A percentile compares a stretch with the other conserved stretches of the same genome.
Evolutionary conservation across 306 rosid species (phyloP).

Genomic region (Citrullus amarus): DNA sequence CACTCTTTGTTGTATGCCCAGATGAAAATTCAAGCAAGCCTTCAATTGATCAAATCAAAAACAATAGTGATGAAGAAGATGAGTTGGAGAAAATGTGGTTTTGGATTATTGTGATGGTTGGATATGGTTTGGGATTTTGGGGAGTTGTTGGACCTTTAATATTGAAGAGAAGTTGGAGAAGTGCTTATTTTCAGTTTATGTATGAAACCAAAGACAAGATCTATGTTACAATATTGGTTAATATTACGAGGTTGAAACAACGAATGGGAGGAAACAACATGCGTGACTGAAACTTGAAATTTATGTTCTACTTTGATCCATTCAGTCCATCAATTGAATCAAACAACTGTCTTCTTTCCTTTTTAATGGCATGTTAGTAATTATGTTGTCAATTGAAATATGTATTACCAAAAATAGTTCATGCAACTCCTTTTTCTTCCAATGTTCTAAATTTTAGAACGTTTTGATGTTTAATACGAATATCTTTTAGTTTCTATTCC

Average conservation of each 20-base stretch:
- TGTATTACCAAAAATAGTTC: too few species aligned
- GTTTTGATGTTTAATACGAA: too few species aligned
- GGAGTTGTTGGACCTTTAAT: conserved; percentile 3
- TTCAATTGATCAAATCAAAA: neutral
- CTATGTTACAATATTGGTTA: neutral
- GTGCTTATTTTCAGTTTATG: neutral
- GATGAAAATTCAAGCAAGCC: neutral
- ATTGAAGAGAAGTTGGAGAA: conserved; percentile 9
- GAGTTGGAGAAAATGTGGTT: conserved; percentile 4
- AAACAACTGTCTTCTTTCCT: neutral
- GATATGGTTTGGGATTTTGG: conserved; percentile 11
- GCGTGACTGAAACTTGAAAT: too few species aligned
- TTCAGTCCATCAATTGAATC: neutral
- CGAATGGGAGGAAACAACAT: neutral
- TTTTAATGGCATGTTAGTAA: neutral
- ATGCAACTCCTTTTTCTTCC: too few species aligned
- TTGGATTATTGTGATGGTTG: neutral
- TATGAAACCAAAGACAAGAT: neutral
- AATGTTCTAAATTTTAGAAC: too few species aligned
- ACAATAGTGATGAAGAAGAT: neutral
- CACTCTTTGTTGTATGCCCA: conserved; percentile 2
- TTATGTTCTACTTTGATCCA: neutral
- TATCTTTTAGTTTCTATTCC: too few species aligned
- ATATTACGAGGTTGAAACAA: neutral
- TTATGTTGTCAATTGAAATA: neutral